Conservation (phyloP, 75 land plant genomes). For the Selaginella moellendorffii region DNA sequence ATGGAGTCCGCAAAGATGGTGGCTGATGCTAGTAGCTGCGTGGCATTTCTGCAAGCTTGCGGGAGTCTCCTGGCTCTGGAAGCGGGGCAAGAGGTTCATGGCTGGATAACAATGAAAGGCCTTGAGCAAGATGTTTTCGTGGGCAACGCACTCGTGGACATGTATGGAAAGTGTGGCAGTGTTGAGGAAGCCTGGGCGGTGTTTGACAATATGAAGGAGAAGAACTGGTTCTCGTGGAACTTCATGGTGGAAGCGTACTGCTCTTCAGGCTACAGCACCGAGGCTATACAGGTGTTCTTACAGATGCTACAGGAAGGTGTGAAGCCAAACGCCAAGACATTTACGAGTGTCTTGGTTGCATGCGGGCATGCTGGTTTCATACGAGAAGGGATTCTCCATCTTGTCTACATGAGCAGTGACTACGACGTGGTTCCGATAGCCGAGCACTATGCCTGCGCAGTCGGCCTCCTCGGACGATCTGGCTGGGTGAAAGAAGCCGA, state of each 20-base stretch:
- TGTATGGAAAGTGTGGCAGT: slow-evolving; percentile 8
- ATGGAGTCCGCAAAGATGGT: neutral
- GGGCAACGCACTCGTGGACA: slow-evolving; percentile 1
- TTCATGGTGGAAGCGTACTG: neutral
- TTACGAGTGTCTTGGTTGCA: neutral
- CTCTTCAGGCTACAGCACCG: neutral
- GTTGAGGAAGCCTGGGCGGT: neutral
- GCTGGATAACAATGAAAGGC: neutral
- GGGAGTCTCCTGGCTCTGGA: neutral
- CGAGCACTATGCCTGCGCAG: neutral
- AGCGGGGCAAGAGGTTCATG: neutral
- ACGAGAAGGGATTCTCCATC: neutral
- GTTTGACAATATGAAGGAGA: neutral
- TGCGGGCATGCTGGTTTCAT: neutral
- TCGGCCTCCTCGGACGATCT: neutral
- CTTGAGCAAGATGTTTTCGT: neutral
- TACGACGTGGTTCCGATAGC: neutral
- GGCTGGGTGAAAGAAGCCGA: neutral
- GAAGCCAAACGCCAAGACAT: neutral
- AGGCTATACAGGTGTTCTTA: neutral
- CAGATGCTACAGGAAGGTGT: neutral
- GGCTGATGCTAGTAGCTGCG: neutral
- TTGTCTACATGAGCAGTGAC: neutral
- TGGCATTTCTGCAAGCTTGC: neutral
- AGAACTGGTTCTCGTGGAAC: slow-evolving; percentile 1